Base-by-base conservation (phyloP, 2,329 filamentous ascomycete genomes). In the Xylaria multiplex region DNA sequence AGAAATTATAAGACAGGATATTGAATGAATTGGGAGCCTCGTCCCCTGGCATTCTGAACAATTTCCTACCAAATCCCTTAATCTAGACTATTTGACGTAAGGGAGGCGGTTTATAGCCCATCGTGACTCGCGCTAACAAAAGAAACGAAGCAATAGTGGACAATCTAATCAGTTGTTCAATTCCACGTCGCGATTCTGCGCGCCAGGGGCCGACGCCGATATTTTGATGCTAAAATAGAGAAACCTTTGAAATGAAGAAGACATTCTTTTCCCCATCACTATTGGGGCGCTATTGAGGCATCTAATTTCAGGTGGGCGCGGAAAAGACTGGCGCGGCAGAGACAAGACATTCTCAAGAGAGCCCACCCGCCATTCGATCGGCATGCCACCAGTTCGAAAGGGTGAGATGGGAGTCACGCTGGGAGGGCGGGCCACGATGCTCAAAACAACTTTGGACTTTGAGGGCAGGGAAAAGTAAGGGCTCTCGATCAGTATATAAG, bases 331-430 rank as follows among this genome's bases (percentile, higher is more conserved):
- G 40, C 54, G 40, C 45, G 24, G 2, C n/a, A 66, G 66, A 70
- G 66, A 67, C 66, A 70, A 69, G 66, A 65, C 68, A 70, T 69
- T 69, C 63, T 65, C 61, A 19, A 63, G 40, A 55, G 27, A 45
- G 53, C 50, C 37, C 40, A 60, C 50, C 59, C 45, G 59, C 48
- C 56, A 42, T 56, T 59, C 4, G 55, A 59, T 66, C 59, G 52
- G 67, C 59, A 54, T 61, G 64, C 65, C 46, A 46, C 6, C n/a
- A 19, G 45, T 16, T 40, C 35, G 19, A 61, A 61, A 19, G 32
- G 49, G 45, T 2, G 46, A 53, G 48, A 46, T 43, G 24, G 30
- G 35, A 37, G 22, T 16, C n/a, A 22, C 42, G 8, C 2, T 11
- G 24, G 56, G 35, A 49, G 46, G 42, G 24, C 49, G n/a, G 46